Conservation (phyloP, 2,329 filamentous ascomycete species). For the Diaporthe citri region DNA sequence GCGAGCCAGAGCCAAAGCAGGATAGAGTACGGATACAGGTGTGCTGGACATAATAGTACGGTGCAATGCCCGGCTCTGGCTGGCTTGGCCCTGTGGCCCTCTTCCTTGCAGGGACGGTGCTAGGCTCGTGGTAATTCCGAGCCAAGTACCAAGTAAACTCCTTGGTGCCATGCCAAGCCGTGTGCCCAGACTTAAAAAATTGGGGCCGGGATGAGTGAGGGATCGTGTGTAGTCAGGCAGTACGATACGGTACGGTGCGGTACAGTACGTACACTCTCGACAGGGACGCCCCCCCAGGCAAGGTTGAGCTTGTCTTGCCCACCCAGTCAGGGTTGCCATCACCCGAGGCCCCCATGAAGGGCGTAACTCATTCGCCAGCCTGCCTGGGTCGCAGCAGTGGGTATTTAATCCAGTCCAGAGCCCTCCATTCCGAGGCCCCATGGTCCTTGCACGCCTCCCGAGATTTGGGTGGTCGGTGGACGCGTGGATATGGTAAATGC, state of each 20-base stretch:
- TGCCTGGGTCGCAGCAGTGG: slow-evolving; percentile 9
- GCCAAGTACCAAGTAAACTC: slow-evolving; percentile 36
- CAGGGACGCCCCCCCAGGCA: slow-evolving; percentile 18
- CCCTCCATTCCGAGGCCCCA: slow-evolving; percentile 18
- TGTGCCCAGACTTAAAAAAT: slow-evolving; percentile 29
- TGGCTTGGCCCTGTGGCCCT: slow-evolving; percentile 29
- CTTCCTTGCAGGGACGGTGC: slow-evolving; percentile 29
- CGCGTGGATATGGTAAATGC: slow-evolving; percentile 21
- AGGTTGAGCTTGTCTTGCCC: slow-evolving; percentile 29
- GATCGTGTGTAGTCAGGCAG: slow-evolving; percentile 27
- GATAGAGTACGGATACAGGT: not conserved
- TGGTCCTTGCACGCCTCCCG: slow-evolving; percentile 22
- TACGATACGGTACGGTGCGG: slow-evolving; percentile 6
- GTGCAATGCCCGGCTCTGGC: slow-evolving; percentile 4
- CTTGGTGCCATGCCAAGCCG: slow-evolving; percentile 31
- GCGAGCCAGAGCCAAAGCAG: slow-evolving; percentile 17
- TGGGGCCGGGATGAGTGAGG: slow-evolving; percentile 28
- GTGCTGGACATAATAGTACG: slow-evolving; percentile 7
- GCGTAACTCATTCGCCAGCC: slow-evolving; percentile 19
- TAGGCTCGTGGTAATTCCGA: slow-evolving; percentile 29
- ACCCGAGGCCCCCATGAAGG: slow-evolving; percentile 9
- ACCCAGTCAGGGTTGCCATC: slow-evolving; percentile 25
- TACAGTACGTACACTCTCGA: slow-evolving; percentile 7
- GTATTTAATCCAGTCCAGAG: slow-evolving; percentile 25
- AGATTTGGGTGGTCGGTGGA: slow-evolving; percentile 31